Base-by-base conservation (phyloP, 371 early-diverging fungal species). In the Syncephalastrum racemosum region DNA sequence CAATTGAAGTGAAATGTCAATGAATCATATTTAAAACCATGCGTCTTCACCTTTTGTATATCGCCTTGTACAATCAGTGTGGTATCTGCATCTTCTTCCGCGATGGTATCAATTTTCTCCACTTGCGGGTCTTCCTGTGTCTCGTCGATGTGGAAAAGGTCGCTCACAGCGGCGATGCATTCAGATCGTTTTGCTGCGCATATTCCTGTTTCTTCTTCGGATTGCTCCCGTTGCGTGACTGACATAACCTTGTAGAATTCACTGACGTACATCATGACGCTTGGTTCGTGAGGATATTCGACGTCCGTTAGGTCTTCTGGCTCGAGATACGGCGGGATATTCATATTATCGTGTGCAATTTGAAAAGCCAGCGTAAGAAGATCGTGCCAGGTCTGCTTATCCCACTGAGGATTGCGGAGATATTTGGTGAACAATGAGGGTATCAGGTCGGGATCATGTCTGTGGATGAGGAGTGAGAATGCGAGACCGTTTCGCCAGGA, bases 401-500 rank as follows among this genome's bases (percentile, higher is more conserved):
- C 53, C 44, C 49, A 54, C 7, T 50, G 20, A 25, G 54, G 43
- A 13, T 46, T 46, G 23, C 56, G 61, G 24, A 76, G 47, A 45
- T 65, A 53, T 6, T 68, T 54, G 8, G 69, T 62, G 53, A 80
- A 74, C 22, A 85, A 66, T 22, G 85, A 75, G 39, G 87, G 84
- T 12, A 90, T 44, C 22, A 85, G 66, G 3, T 72, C 69, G 4
- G 88, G 88, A 49, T 84, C 83, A 58, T 85, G 80, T 20, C 82
- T 65, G 64, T 91, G 87, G 16, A 90, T 83, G 14, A 92, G 69
- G 27, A 86, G 78, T 56, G 82, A 77, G 63, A 91, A 91, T 14
- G 82, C 84, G 22, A 86, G 63, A 6, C 91, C 91, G 53, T 79
- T 85, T 53, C 82, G 70, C 91, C 90, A 91, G 10, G 83, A 77